phyloP scores from a whole-genome alignment of 2,329 filamentous ascomycete species.

The Alternaria brassicicola region DNA sequence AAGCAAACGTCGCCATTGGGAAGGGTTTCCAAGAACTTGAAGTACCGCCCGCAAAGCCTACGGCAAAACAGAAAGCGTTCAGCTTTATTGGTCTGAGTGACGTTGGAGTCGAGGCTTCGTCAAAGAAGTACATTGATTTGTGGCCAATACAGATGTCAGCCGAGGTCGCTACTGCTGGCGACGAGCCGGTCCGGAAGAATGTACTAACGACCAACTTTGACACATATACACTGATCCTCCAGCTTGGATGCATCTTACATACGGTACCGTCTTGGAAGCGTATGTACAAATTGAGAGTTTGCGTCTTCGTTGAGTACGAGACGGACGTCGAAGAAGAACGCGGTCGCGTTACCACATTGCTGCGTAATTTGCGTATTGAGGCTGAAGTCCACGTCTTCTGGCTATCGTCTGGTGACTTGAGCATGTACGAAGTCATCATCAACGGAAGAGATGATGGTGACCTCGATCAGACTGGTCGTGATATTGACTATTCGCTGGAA shows the following conservation, averaged over 20 bases:
- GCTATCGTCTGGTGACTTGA: constrained; percentile 73
- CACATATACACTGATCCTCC: constrained; percentile 85
- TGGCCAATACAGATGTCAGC: constrained; percentile 96
- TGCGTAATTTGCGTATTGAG: constrained; percentile 82
- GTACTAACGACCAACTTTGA: constrained; percentile 89
- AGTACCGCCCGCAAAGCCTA: constrained; percentile 60
- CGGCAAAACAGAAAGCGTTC: constrained; percentile 33
- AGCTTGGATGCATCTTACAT: constrained; percentile 82
- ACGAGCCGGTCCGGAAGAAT: constrained; percentile 57
- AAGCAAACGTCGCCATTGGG: constrained; percentile 83
- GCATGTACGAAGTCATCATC: constrained; percentile 76
- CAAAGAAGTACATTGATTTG: constrained; percentile 81
- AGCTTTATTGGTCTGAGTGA: constrained; percentile 31
- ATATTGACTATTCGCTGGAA: constrained; percentile 70
- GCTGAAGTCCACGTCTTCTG: constrained; percentile 80
- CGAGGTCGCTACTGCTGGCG: constrained; percentile 67
- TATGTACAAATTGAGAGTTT: constrained; percentile 73
- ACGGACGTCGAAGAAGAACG: constrained; percentile 80
- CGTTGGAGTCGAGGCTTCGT: constrained; percentile 60
- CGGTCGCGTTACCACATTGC: constrained; percentile 71
- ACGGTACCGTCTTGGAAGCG: constrained; percentile 82
- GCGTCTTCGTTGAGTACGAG: constrained; percentile 90
- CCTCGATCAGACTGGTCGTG: constrained; percentile 61
- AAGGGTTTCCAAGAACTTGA: constrained; percentile 81
- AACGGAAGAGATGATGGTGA: constrained; percentile 65